Conservation (phyloP, 1,284 basidiomycete species). For the Melampsora americana region DNA sequence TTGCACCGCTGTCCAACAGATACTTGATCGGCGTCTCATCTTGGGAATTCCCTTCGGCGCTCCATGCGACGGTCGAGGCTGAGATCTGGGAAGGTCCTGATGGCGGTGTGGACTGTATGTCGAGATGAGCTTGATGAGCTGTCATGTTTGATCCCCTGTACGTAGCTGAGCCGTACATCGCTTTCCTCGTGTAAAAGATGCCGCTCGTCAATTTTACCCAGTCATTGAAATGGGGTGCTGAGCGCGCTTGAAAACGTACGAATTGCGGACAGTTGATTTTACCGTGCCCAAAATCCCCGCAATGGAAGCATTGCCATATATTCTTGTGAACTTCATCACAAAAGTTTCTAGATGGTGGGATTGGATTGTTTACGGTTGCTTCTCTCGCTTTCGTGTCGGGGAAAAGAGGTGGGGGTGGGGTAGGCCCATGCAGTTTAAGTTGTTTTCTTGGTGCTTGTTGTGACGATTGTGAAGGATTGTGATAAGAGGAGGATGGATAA, state of each 20-base stretch:
- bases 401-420: no score
- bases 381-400: not conserved
- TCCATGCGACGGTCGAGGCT: not conserved
- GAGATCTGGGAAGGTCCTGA: not conserved
- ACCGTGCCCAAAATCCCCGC: not conserved
- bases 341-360: not conserved
- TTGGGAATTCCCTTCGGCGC: not conserved
- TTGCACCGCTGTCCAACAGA: not conserved
- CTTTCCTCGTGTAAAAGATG: no score
- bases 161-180: not conserved
- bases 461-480: no score
- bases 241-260: no score
- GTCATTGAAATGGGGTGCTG: no score
- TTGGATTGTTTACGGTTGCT: not conserved
- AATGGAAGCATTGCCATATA: not conserved
- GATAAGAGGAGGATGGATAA: no score
- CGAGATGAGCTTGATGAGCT: not conserved
- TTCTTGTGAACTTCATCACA: not conserved
- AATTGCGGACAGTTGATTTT: not conserved
- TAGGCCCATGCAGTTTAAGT: no score
- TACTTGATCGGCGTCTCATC: not conserved
- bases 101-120: not conserved
- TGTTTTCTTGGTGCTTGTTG: no score
- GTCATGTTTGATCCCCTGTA: not conserved
- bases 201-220: no score